A percentile compares a stretch with the other conserved stretches of the same genome.
These are phyloP conservation scores for Leccinum subrobustum DNA, from an alignment of 1,284 basidiomycete genomes.

Conservation along the genomic window DNA sequence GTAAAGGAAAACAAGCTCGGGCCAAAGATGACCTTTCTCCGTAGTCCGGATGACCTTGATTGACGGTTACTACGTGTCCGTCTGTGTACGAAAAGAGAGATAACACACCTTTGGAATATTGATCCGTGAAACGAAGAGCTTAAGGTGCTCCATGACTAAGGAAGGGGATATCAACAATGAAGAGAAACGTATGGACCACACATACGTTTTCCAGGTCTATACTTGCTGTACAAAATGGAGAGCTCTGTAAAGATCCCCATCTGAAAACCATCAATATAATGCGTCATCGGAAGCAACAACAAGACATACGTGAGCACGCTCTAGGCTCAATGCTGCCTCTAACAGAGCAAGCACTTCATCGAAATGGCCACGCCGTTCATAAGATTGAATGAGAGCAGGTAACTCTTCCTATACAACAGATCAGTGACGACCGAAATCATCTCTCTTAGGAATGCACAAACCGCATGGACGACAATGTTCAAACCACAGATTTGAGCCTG, in stretches of 20 bases:
- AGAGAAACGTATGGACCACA: slow-evolving; percentile 12
- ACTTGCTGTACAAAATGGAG: slow-evolving; percentile 95
- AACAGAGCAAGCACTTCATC: slow-evolving; percentile 91
- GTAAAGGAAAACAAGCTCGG: slow-evolving; percentile 98
- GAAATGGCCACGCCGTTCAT: slow-evolving; percentile 92
- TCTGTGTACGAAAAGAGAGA: background rate
- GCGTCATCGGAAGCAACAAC: background rate
- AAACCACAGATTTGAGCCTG: slow-evolving; percentile 97
- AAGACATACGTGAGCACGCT: slow-evolving; percentile 85
- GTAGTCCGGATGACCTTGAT: slow-evolving; percentile 87
- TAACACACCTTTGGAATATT: slow-evolving; percentile 77
- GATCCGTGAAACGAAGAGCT: slow-evolving; percentile 95
- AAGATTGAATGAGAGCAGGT: slow-evolving; percentile 76
- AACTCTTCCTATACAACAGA: slow-evolving; percentile 74
- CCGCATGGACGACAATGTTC: slow-evolving; percentile 90
- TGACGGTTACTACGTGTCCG: slow-evolving; percentile 13
- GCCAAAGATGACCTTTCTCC: slow-evolving; percentile 97
- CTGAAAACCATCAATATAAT: slow-evolving; percentile 33
- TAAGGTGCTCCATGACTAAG: slow-evolving; percentile 96
- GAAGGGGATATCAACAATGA: slow-evolving; percentile 6
- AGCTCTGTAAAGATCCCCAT: slow-evolving; percentile 96
- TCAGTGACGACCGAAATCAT: slow-evolving; percentile 3
- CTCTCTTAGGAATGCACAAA: slow-evolving; percentile 37
- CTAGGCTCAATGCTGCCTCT: slow-evolving; percentile 93
- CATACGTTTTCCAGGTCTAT: slow-evolving; percentile 89